Percentiles rank a stretch among this genome's conserved stretches.
These are phyloP conservation scores for Hypholoma fasciculare DNA, from an alignment of 768 basidiomycete genomes.

Conservation along the genomic window DNA sequence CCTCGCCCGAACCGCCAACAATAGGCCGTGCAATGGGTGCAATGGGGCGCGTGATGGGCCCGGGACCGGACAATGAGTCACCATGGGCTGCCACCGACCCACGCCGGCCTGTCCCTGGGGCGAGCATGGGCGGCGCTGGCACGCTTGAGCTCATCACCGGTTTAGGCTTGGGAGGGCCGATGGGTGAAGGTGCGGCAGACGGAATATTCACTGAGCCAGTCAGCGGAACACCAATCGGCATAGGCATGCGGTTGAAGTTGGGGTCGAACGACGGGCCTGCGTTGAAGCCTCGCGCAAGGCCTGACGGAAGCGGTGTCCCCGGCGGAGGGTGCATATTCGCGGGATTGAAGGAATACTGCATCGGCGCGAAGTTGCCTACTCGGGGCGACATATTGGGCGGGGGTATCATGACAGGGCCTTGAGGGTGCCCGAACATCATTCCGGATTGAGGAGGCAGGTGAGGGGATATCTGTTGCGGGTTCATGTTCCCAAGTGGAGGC, in stretches of 20 bases:
- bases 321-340: conserved; percentile 37
- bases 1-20: conserved; percentile 27
- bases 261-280: conserved; percentile 53
- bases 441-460: conserved; percentile 44
- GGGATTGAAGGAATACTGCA: conserved; percentile 55
- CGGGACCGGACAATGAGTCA: conserved; percentile 38
- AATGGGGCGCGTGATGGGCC: conserved; percentile 53
- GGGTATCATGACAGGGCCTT: conserved; percentile 31
- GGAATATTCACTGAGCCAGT: conserved; percentile 17
- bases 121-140: conserved; percentile 34
- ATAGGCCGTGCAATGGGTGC: conserved; percentile 73
- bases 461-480: conserved; percentile 37
- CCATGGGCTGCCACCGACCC: conserved; percentile 32
- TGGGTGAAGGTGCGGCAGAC: conserved; percentile 42
- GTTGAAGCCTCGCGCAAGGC: conserved; percentile 54
- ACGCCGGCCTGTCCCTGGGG: conserved; percentile 50
- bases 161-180: conserved; percentile 55
- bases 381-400: conserved; percentile 58
- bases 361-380: conserved; percentile 45
- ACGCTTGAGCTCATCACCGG: conserved; percentile 35
- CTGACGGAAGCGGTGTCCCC: conserved; percentile 46
- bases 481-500: conserved; percentile 44
- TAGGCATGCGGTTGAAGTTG: conserved; percentile 39
- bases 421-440: conserved; percentile 42
- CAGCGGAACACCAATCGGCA: conserved; percentile 26